Conservation (phyloP, 2,329 filamentous ascomycete species). For the Cytospora piceicola region DNA sequence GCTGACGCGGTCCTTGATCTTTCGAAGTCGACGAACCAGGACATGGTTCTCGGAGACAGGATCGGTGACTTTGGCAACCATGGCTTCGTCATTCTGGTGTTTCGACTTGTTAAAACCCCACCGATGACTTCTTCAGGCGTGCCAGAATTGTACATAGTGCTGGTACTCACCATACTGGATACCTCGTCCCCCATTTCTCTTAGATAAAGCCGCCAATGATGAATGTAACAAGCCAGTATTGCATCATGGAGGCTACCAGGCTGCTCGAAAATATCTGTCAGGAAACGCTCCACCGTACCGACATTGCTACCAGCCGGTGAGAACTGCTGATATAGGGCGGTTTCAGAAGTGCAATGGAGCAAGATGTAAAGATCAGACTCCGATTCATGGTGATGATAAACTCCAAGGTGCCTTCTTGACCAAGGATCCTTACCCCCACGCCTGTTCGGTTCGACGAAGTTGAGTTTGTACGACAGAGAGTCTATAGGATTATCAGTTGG, state of each 20-base stretch:
- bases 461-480: constrained; percentile 28
- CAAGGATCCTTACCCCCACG: constrained; percentile 15
- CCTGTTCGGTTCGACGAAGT: constrained; percentile 29
- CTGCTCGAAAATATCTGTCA: background rate
- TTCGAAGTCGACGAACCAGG: constrained; percentile 13
- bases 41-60: background rate
- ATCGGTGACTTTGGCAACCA: constrained; percentile 20
- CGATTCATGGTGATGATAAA: constrained; percentile 28
- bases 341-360: constrained; percentile 24
- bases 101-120: background rate
- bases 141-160: background rate
- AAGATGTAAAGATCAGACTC: constrained; percentile 26
- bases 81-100: constrained; percentile 16
- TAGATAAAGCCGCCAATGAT: constrained; percentile 30
- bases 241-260: constrained; percentile 21
- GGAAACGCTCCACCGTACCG: background rate
- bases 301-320: background rate
- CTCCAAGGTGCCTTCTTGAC: constrained; percentile 29
- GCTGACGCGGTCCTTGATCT: constrained; percentile 16
- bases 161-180: constrained; percentile 14
- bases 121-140: background rate
- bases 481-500: background rate
- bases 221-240: constrained; percentile 24
- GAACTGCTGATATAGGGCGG: constrained; percentile 8
- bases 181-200: constrained; percentile 23